These are phyloP conservation scores for Platismatia glauca DNA, from an alignment of 495 filamentous ascomycete species.

Conservation along the genomic window DNA sequence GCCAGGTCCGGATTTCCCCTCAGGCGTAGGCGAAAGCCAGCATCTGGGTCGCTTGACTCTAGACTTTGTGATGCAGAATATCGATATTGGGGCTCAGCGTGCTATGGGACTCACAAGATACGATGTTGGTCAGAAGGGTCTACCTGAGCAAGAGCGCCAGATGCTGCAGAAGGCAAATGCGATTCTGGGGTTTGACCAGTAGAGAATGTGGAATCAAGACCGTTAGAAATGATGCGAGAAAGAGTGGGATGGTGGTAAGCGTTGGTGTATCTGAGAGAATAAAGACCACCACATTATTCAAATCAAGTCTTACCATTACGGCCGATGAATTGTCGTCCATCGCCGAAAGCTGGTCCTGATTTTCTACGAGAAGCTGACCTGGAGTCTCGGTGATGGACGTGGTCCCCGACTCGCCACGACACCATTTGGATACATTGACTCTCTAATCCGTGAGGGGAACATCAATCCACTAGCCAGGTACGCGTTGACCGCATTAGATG, in stretches of 20 bases:
- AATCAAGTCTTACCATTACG: not conserved
- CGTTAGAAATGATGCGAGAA: not conserved
- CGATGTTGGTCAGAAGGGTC: not conserved
- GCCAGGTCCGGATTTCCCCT: conserved; percentile 67
- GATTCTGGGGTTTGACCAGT: conserved; percentile 17
- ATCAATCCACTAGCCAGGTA: conserved; percentile 3
- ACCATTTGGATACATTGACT: not conserved
- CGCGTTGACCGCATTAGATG: not conserved
- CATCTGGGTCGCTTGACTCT: conserved; percentile 21
- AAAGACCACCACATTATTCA: not conserved
- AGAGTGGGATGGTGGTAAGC: not conserved
- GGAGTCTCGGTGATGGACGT: not conserved
- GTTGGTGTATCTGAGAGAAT: not conserved
- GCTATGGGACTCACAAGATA: conserved; percentile 22
- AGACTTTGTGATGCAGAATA: conserved; percentile 23
- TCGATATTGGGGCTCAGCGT: conserved; percentile 17
- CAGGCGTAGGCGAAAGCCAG: conserved; percentile 31
- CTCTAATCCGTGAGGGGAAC: not conserved
- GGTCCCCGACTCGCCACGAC: not conserved
- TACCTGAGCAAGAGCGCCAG: conserved; percentile 6
- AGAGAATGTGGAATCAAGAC: not conserved
- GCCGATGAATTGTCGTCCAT: not conserved
- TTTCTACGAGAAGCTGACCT: not conserved
- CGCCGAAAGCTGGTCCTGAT: not conserved
- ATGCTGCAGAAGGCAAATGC: conserved; percentile 16